These are phyloP conservation scores for Dactylellina parvicollis DNA, from an alignment of 2,329 filamentous ascomycete species.

Conservation along the genomic window DNA sequence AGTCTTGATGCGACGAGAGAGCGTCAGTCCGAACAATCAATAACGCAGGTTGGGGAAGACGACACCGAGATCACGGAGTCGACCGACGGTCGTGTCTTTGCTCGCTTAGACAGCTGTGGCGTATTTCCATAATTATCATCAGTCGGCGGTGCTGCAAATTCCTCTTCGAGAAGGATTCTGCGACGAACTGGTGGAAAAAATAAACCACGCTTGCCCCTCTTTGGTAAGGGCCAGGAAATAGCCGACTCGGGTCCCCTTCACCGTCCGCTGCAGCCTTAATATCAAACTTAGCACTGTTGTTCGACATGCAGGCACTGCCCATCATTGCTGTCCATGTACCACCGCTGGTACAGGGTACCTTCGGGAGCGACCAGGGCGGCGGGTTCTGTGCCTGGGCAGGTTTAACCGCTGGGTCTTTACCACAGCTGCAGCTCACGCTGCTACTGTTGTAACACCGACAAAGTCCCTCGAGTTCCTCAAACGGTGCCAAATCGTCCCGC, in stretches of 20 bases:
- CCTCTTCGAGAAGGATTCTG: constrained; percentile 54
- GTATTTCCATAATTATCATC: constrained; percentile 55
- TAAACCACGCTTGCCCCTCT: constrained; percentile 45
- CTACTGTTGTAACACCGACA: constrained; percentile 37
- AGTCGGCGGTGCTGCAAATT: constrained; percentile 44
- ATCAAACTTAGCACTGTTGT: constrained; percentile 14
- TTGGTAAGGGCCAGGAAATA: constrained; percentile 26
- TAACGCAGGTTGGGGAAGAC: not conserved
- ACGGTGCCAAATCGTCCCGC: constrained; percentile 28
- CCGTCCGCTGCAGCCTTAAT: constrained; percentile 9
- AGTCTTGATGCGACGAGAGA: too few relatives aligned
- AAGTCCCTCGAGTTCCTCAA: constrained; percentile 13
- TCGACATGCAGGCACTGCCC: constrained; percentile 47
- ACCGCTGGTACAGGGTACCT: not conserved
- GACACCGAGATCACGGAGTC: not conserved
- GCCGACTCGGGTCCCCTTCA: constrained; percentile 28
- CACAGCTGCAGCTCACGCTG: not conserved
- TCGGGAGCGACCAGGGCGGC: constrained; percentile 12
- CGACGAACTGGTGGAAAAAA: constrained; percentile 46
- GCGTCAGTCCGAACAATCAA: too few relatives aligned
- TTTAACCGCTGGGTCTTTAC: constrained; percentile 16
- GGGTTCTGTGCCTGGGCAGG: constrained; percentile 42
- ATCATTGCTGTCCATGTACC: constrained; percentile 6
- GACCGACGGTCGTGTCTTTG: too few relatives aligned
- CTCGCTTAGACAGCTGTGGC: constrained; percentile 48